Percentiles rank a stretch among this genome's conserved stretches.
Conservation (phyloP, 768 basidiomycete species). For the Inosperma sp. region DNA sequence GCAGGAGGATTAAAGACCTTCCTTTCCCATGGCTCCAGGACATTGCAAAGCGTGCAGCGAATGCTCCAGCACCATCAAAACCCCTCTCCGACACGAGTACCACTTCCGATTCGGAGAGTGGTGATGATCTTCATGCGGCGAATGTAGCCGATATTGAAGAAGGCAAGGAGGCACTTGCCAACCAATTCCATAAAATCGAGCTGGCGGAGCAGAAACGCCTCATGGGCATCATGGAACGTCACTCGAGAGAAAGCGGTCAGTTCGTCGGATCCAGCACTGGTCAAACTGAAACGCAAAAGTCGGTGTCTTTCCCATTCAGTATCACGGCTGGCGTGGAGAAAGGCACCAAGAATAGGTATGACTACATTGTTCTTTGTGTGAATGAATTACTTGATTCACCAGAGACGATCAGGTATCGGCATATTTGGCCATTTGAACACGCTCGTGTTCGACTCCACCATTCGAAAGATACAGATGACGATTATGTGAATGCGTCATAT, state of each 20-base stretch:
- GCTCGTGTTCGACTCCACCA: constrained; percentile 74
- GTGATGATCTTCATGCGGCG: constrained; percentile 27
- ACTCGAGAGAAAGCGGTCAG: constrained; percentile 56
- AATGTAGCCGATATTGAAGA: constrained; percentile 48
- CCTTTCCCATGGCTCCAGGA: constrained; percentile 77
- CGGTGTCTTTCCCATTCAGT: constrained; percentile 69
- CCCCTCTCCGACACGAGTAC: constrained; percentile 19
- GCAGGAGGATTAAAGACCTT: constrained; percentile 61
- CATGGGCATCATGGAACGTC: constrained; percentile 89
- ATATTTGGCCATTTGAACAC: constrained; percentile 98
- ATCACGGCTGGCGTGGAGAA: constrained; percentile 96
- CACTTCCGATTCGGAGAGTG: constrained; percentile 29
- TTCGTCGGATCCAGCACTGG: neutral
- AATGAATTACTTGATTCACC: constrained; percentile 4
- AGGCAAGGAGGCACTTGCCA: constrained; percentile 75
- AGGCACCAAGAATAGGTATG: constrained; percentile 85
- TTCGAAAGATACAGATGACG: constrained; percentile 43
- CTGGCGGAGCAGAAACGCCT: constrained; percentile 84
- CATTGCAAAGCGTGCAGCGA: constrained; percentile 54
- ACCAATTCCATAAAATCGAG: constrained; percentile 93
- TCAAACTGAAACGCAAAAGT: constrained; percentile 8
- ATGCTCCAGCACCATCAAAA: constrained; percentile 18
- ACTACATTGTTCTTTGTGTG: constrained; percentile 9
- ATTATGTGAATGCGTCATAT: constrained; percentile 95
- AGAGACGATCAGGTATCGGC: constrained; percentile 56